Percentiles rank a stretch among this genome's conserved stretches.
Evolutionary conservation across 805 yeast genomes (phyloP).

Genomic region (Cyberlindnera mrakii): DNA sequence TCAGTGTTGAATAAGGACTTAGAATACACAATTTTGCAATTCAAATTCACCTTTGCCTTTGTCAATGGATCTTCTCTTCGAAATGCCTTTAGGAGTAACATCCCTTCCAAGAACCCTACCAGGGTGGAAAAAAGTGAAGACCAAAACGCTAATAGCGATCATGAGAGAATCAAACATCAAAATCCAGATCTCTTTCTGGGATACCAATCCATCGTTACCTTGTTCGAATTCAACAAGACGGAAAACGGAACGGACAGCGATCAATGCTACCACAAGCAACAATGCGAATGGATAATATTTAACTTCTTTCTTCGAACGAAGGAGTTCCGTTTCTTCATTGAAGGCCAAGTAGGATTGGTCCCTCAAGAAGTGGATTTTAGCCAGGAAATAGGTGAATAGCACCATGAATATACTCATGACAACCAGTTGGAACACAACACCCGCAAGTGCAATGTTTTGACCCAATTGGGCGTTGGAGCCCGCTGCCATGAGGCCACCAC

Average conservation of each 20-base stretch:
- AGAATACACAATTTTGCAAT: no score
- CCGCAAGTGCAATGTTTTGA: slow-evolving; percentile 65
- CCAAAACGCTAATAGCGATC: slow-evolving; percentile 44
- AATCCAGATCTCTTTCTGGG: slow-evolving; percentile 54
- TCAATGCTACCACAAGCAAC: slow-evolving; percentile 41
- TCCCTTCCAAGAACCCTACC: slow-evolving; percentile 40
- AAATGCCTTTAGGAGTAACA: no score
- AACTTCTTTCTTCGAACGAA: slow-evolving; percentile 7
- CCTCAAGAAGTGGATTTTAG: slow-evolving; percentile 22
- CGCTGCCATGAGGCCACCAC: slow-evolving; percentile 67
- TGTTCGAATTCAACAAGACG: slow-evolving; percentile 66
- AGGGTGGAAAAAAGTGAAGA: slow-evolving; percentile 56
- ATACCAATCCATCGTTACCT: slow-evolving; percentile 67
- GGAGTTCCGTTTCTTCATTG: slow-evolving; percentile 3
- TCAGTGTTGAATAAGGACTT: no score
- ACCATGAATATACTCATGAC: slow-evolving; percentile 55
- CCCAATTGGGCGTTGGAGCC: slow-evolving; percentile 32
- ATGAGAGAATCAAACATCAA: slow-evolving; percentile 58
- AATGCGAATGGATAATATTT: slow-evolving; percentile 37
- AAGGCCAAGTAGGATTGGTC: neutral
- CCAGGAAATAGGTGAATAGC: slow-evolving; percentile 43
- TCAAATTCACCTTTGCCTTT: no score
- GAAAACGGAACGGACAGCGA: slow-evolving; percentile 65
- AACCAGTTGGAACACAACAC: slow-evolving; percentile 68
- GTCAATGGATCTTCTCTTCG: no score